Conservation (phyloP, 805 yeast genomes). For the Candida tibetensis region DNA sequence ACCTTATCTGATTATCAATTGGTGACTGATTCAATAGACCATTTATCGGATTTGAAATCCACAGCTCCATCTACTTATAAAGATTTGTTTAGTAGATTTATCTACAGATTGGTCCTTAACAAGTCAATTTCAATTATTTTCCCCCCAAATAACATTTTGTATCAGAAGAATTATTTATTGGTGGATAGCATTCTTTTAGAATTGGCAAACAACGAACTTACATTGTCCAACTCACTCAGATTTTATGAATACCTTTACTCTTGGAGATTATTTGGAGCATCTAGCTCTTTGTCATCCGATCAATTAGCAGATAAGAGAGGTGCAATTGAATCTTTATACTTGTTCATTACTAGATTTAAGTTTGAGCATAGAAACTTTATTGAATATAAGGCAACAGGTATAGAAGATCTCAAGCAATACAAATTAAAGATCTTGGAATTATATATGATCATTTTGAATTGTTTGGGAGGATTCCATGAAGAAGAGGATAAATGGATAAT, state of each 20-base stretch:
- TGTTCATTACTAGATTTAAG: conserved; percentile 35
- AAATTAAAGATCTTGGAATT: conserved; percentile 40
- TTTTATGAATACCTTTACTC: conserved; percentile 39
- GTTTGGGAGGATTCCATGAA: conserved; percentile 31
- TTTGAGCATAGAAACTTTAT: conserved; percentile 19
- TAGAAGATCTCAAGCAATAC: conserved; percentile 29
- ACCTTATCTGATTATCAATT: conserved; percentile 18
- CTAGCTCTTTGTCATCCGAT: conserved; percentile 10
- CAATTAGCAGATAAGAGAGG: conserved; percentile 41
- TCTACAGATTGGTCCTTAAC: conserved; percentile 24
- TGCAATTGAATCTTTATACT: conserved; percentile 38
- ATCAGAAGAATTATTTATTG: conserved; percentile 23
- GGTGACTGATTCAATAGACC: conserved; percentile 17
- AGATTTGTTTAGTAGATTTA: conserved; percentile 22
- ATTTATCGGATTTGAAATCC: conserved; percentile 9
- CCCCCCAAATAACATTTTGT: conserved; percentile 18
- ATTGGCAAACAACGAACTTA: conserved; percentile 30
- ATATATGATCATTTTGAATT: conserved; percentile 40
- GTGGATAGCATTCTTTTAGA: conserved; percentile 34
- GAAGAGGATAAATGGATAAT: conserved; percentile 40
- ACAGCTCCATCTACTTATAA: conserved; percentile 10
- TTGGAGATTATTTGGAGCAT: conserved; percentile 37
- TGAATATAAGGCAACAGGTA: conserved; percentile 6
- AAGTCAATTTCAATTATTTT: conserved; percentile 24
- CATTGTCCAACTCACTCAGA: conserved; percentile 28